Base-by-base conservation (phyloP, 495 filamentous ascomycete genomes). In the Aspergillus haitiensis region DNA sequence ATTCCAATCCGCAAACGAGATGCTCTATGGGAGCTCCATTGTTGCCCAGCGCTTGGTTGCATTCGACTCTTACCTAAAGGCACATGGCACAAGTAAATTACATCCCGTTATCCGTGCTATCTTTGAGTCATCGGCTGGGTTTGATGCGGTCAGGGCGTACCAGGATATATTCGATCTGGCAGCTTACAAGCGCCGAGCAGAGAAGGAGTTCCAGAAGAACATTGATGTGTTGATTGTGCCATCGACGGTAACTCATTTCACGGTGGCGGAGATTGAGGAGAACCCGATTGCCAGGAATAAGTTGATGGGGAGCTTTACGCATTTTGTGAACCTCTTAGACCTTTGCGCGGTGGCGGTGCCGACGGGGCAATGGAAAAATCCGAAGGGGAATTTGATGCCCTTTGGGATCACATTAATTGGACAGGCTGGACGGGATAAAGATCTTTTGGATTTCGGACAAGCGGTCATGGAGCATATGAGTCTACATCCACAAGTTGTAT, bases 21-120 rank as follows among this genome's bases (percentile, higher is more conserved):
- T 56, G 54, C 31, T 56, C 9, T 56, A 56, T 33, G 54, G 54
- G 8, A 56, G 54, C 40, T 56, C 54, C 3, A 56, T 56, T 18
- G 54, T 56, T 31, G 54, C 54, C 8, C 54, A 56, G 15, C 54
- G 54, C 0, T 40, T 56, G 11, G 54, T 56, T 10, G 54, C 54
- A 6, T 56, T 56, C 32, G 54, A 56, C 31, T 31, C 21, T 3
- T 48, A 56, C 31, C 40, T 56, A 2, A 15, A 47, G 42, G n/a
- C 10, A 18, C 32, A 56, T 31, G 54, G 54, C 12, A 32, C 32
- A 3, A 13, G 0, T n/a, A 47, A 56, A 10, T 44, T 56, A 0
- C 54, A 56, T 33, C 54, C 54, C 0, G 54, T 56, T 2, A 56
- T 48, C 27, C 46, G 37, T n/a, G 37, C 42, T 1, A 56, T 56